phyloP scores from a whole-genome alignment of 352 stramenopile species.

The Phytophthora megakarya region DNA sequence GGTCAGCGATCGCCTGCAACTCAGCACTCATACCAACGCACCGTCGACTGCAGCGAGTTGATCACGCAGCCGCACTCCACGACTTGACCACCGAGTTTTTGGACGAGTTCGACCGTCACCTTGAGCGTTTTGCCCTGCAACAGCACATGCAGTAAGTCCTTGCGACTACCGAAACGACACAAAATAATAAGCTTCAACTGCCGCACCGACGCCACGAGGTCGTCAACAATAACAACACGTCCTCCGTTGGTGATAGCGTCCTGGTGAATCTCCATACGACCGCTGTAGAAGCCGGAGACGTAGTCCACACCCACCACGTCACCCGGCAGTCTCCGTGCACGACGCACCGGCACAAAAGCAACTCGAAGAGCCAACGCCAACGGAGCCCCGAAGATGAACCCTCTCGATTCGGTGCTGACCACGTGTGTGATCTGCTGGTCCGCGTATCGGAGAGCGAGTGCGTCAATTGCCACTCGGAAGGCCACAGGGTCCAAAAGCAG shows the following conservation, averaged over 20 bases:
- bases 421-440: slow-evolving; percentile 71
- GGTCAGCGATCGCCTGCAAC: slow-evolving; percentile 15
- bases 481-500: slow-evolving; percentile 70
- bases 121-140: slow-evolving; percentile 77
- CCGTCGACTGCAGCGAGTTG: slow-evolving; percentile 57
- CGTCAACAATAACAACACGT: slow-evolving; percentile 81
- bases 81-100: slow-evolving; percentile 68
- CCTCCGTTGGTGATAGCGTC: slow-evolving; percentile 73
- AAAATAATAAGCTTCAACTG: not conserved
- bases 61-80: slow-evolving; percentile 85
- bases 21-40: slow-evolving; percentile 25
- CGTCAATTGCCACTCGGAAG: slow-evolving; percentile 78
- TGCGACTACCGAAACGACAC: slow-evolving; percentile 7
- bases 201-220: slow-evolving; percentile 75
- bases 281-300: slow-evolving; percentile 72
- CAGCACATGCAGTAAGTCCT: slow-evolving; percentile 2
- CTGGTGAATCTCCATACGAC: slow-evolving; percentile 82
- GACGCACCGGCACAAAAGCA: slow-evolving; percentile 76
- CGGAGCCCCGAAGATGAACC: slow-evolving; percentile 83
- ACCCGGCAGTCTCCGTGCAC: slow-evolving; percentile 60
- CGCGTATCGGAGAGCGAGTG: slow-evolving; percentile 64
- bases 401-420: slow-evolving; percentile 79
- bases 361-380: slow-evolving; percentile 68
- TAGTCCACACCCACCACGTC: slow-evolving; percentile 85
- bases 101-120: slow-evolving; percentile 77